Evolutionary conservation across 495 filamentous ascomycete species (phyloP).

Genomic region (Jackrogersella multiformis): DNA sequence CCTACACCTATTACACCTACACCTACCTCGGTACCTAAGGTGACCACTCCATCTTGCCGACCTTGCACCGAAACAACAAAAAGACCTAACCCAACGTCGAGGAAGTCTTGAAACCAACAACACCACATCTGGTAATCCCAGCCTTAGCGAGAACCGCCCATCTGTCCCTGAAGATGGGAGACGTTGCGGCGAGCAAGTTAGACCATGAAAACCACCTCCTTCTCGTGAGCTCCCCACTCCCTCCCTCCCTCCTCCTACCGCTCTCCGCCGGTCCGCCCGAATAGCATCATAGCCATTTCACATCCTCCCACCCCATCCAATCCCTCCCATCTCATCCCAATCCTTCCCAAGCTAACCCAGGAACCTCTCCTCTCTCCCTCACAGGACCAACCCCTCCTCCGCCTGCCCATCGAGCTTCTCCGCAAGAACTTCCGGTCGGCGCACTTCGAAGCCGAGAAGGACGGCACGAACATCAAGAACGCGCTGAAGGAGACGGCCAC

Average conservation of each 20-base stretch:
- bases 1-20: no score
- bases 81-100: conserved; percentile 9
- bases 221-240: conserved; percentile 48
- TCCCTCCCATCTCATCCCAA: not conserved
- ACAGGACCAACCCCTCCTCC: conserved; percentile 94
- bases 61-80: conserved; percentile 17
- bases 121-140: not conserved
- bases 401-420: conserved; percentile 87
- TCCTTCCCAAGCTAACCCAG: not conserved
- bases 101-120: not conserved
- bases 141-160: no score
- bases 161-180: conserved; percentile 52
- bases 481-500: conserved; percentile 75
- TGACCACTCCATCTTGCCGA: conserved; percentile 18
- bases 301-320: not conserved
- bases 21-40: no score
- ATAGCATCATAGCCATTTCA: conserved; percentile 4
- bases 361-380: not conserved
- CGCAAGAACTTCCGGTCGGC: conserved; percentile 92
- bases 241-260: not conserved
- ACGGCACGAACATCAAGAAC: conserved; percentile 73
- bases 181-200: conserved; percentile 54
- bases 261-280: not conserved
- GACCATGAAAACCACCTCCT: conserved; percentile 60
- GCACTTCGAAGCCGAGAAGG: conserved; percentile 82